These are phyloP conservation scores for Aspergillus leporis DNA, from an alignment of 495 filamentous ascomycete genomes.

Conservation along the genomic window DNA sequence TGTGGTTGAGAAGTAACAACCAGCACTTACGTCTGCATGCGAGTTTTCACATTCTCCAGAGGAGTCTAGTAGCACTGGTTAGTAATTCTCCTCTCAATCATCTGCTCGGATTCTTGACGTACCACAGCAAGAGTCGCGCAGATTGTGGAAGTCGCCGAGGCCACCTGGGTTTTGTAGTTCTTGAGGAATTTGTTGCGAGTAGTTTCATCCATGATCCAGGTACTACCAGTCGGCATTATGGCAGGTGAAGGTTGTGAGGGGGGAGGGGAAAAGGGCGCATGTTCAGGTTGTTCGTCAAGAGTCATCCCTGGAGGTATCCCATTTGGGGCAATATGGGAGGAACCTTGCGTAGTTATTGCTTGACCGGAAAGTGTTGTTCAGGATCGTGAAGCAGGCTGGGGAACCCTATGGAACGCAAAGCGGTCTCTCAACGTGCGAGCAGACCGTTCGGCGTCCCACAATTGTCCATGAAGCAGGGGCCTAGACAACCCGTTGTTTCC, in stretches of 20 bases:
- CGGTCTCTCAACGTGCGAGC: slow-evolving; percentile 51
- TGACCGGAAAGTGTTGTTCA: slow-evolving; percentile 16
- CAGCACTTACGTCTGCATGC: slow-evolving; percentile 49
- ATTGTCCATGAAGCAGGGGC: slow-evolving; percentile 38
- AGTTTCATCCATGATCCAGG: slow-evolving; percentile 43
- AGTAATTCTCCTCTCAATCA: background rate
- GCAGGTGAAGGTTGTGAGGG: slow-evolving; percentile 29
- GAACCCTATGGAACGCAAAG: slow-evolving; percentile 56
- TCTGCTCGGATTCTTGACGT: slow-evolving; percentile 19
- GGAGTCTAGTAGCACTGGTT: slow-evolving; percentile 35
- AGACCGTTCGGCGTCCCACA: slow-evolving; percentile 55
- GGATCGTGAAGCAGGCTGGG: slow-evolving; percentile 37
- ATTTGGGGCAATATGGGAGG: slow-evolving; percentile 28
- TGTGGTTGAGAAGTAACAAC: background rate
- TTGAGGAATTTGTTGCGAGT: slow-evolving; percentile 45
- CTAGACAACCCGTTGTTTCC: slow-evolving; percentile 17
- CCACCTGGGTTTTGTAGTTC: slow-evolving; percentile 48
- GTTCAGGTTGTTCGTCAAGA: slow-evolving; percentile 45
- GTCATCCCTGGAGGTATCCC: slow-evolving; percentile 43
- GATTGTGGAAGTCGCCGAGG: slow-evolving; percentile 44
- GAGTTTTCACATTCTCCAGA: slow-evolving; percentile 51
- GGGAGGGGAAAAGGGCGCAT: slow-evolving; percentile 40
- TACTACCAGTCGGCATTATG: slow-evolving; percentile 35
- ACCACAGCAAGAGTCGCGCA: slow-evolving; percentile 49
- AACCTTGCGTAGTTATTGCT: slow-evolving; percentile 14